Evolutionary conservation across 2,329 filamentous ascomycete genomes (phyloP).

Genomic region (Tolypocladium pustulatum): DNA sequence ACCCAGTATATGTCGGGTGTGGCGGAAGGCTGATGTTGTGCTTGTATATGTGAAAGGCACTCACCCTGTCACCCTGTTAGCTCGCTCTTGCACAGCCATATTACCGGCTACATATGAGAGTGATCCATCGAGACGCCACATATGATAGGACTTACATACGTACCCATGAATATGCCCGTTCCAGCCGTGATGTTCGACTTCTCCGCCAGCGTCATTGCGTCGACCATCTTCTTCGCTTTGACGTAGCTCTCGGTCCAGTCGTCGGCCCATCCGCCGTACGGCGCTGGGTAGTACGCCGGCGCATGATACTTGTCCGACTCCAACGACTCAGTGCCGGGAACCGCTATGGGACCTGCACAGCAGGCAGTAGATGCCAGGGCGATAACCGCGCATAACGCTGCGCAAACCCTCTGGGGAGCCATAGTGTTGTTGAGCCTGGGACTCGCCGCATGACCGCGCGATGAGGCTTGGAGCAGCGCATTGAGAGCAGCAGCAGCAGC

Average conservation of each 20-base stretch:
- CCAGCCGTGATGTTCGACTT: slow-evolving; percentile 71
- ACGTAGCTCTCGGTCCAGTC: slow-evolving; percentile 61
- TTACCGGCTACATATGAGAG: not conserved
- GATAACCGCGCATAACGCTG: not conserved
- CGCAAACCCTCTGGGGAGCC: not conserved
- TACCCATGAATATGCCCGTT: slow-evolving; percentile 61
- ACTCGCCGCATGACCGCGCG: not conserved
- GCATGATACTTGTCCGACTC: not conserved
- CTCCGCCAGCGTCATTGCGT: slow-evolving; percentile 68
- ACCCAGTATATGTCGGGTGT: not conserved
- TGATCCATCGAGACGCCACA: not conserved
- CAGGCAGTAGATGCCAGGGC: not conserved
- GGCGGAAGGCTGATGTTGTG: not conserved
- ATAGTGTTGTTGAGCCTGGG: not conserved
- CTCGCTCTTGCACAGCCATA: not conserved
- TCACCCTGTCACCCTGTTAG: not conserved
- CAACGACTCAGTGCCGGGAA: not conserved
- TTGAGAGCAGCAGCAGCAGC: not conserved
- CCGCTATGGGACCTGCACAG: not conserved
- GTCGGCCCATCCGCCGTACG: slow-evolving; percentile 58
- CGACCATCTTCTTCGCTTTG: slow-evolving; percentile 58
- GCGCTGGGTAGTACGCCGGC: slow-evolving; percentile 58
- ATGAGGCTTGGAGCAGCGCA: not conserved
- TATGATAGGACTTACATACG: no score
- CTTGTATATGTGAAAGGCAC: not conserved